phyloP scores from a whole-genome alignment of 164 flowering plant genomes.

The Kalanchoe fedtschenkoi region DNA sequence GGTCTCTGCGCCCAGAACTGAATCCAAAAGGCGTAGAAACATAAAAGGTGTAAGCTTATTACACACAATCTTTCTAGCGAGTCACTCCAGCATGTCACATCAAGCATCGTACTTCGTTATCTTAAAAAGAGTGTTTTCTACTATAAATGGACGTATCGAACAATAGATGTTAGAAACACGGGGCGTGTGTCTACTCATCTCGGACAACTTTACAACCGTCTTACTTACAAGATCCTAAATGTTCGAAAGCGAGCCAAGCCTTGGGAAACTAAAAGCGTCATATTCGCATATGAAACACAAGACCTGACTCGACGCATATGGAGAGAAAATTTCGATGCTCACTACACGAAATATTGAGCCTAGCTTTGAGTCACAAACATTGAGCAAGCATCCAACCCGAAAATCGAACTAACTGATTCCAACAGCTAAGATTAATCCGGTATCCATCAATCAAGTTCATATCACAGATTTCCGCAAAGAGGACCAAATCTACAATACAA shows the following conservation, averaged over 20 bases:
- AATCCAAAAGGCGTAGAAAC: slow-evolving; percentile 7
- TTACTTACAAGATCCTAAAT: background rate
- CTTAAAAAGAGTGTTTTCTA: slow-evolving; percentile 20
- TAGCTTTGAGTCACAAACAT: background rate
- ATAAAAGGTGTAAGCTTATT: slow-evolving; percentile 7
- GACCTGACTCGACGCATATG: too few species aligned
- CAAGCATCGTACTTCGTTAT: slow-evolving; percentile 27
- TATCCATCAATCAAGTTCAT: background rate
- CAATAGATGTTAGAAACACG: slow-evolving; percentile 15
- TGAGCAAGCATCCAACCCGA: background rate
- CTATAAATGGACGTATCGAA: slow-evolving; percentile 28
- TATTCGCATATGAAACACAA: too few species aligned
- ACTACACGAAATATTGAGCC: background rate
- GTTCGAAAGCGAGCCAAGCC: background rate
- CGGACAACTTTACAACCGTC: background rate
- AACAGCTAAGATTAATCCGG: background rate
- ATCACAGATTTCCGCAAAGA: background rate
- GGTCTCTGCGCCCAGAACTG: slow-evolving; percentile 24
- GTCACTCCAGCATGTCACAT: slow-evolving; percentile 14
- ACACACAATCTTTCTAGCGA: slow-evolving; percentile 27
- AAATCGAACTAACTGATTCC: background rate
- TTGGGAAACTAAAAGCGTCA: too few species aligned
- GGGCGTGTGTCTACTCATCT: slow-evolving; percentile 2
- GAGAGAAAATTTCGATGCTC: too few species aligned
- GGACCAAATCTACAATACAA: background rate